Conservation (phyloP, 1,139 yeast species). For the Lodderomyces elongisporus region DNA sequence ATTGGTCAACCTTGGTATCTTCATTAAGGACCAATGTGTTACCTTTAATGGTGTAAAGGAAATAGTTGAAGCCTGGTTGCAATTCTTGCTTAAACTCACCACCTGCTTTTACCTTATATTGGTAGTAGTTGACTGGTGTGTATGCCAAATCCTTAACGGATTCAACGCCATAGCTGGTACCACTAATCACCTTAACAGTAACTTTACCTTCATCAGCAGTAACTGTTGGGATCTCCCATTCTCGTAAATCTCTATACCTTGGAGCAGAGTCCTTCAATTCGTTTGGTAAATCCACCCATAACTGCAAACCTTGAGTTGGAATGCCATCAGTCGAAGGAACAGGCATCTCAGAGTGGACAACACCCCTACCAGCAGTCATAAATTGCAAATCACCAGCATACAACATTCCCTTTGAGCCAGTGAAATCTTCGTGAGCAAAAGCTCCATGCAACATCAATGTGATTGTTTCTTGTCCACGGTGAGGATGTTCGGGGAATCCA, state of each 20-base stretch:
- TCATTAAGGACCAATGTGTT: conserved; percentile 45
- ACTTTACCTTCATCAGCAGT: conserved; percentile 65
- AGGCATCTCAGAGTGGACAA: conserved; percentile 88
- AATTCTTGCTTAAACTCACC: conserved; percentile 60
- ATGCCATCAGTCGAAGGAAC: conserved; percentile 53
- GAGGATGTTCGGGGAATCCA: conserved; percentile 95
- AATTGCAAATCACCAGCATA: conserved; percentile 87
- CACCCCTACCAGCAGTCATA: conserved; percentile 92
- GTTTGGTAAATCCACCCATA: conserved; percentile 88
- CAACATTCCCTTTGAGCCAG: conserved; percentile 74
- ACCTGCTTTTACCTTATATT: conserved; percentile 63
- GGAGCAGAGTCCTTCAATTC: conserved; percentile 66
- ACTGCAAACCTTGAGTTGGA: conserved; percentile 68
- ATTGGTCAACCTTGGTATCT: conserved; percentile 35
- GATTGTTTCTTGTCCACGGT: conserved; percentile 86
- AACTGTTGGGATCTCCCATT: conserved; percentile 62
- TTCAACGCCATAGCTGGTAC: conserved; percentile 68
- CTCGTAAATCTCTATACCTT: conserved; percentile 72
- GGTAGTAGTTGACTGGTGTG: conserved; percentile 78
- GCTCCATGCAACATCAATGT: conserved; percentile 71
- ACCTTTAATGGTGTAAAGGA: conserved; percentile 69
- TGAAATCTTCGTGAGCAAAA: conserved; percentile 88
- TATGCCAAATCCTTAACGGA: conserved; percentile 75
- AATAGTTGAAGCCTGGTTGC: conserved; percentile 62
- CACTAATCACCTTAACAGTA: conserved; percentile 69